Evolutionary conservation across 225 moss, liverwort and hornwort species (phyloP).

Genomic region (Pseudisothecium myosuroides): DNA sequence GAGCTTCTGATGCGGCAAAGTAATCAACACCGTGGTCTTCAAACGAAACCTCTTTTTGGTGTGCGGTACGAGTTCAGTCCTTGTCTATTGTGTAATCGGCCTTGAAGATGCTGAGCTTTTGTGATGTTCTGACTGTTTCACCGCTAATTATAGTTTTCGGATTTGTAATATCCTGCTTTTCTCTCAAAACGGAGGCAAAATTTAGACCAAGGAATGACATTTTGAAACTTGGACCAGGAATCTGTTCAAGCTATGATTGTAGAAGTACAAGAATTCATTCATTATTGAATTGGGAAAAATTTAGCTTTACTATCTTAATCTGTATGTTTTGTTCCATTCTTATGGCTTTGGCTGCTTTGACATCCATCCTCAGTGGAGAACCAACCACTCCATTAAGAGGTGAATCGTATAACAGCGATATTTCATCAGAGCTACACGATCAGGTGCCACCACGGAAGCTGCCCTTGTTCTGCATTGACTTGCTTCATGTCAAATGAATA

Average conservation of each 20-base stretch:
- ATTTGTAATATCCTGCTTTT: not conserved
- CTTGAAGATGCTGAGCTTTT: not conserved
- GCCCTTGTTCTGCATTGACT: not conserved
- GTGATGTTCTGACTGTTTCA: not conserved
- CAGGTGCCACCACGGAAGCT: constrained; percentile 34
- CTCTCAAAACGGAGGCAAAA: not conserved
- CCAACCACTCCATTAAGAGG: constrained; percentile 73
- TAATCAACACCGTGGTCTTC: constrained; percentile 46
- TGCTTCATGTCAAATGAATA: not conserved
- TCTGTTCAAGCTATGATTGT: not conserved
- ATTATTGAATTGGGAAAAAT: not conserved
- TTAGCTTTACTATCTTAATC: not conserved
- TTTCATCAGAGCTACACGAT: constrained; percentile 65
- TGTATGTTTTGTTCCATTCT: not conserved
- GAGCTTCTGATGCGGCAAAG: constrained; percentile 78
- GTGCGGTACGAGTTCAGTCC: constrained; percentile 46
- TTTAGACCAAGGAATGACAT: not conserved
- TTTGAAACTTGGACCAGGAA: not conserved
- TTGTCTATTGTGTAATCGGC: not conserved
- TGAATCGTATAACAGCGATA: constrained; percentile 68
- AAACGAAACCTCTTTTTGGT: constrained; percentile 77
- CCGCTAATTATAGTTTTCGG: not conserved
- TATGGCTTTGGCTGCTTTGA: not conserved
- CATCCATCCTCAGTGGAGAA: constrained; percentile 48
- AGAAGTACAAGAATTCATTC: not conserved